Evolutionary conservation across 2,329 filamentous ascomycete genomes (phyloP).

Genomic region (Pseudogymnoascus pannorum): DNA sequence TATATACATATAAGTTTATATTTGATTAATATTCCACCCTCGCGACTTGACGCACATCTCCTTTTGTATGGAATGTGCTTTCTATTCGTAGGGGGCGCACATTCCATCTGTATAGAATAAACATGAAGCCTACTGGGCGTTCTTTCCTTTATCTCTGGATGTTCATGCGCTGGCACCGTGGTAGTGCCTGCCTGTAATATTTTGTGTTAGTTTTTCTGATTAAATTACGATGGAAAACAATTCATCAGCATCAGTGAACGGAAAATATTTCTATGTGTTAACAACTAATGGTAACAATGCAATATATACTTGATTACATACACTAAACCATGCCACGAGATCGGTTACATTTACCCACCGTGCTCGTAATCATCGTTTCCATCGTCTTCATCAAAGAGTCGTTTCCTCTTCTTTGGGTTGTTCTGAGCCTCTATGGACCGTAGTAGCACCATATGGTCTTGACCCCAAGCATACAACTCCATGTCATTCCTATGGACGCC

Average conservation of each 20-base stretch:
- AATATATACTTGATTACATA: not conserved
- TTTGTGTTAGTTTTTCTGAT: not conserved
- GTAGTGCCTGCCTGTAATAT: not conserved
- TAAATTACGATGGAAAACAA: not conserved
- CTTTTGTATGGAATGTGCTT: not conserved
- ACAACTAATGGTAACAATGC: not conserved
- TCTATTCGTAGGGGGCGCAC: not conserved
- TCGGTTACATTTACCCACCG: not conserved
- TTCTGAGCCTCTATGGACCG: not conserved
- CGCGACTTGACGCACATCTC: not conserved
- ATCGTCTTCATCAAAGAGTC: constrained; percentile 7
- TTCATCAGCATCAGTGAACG: not conserved
- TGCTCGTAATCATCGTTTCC: constrained; percentile 4
- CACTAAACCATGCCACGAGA: not conserved
- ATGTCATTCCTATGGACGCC: constrained; percentile 24
- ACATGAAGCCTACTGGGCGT: not conserved
- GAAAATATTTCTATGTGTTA: not conserved
- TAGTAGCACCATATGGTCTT: not conserved
- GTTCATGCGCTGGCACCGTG: not conserved
- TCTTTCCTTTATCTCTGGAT: not conserved
- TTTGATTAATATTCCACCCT: no score
- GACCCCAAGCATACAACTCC: constrained; percentile 18
- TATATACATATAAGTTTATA: not conserved
- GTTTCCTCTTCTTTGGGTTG: constrained; percentile 6
- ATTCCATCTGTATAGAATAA: not conserved